A percentile compares a stretch with the other conserved stretches of the same genome.
Conservation (phyloP, 2,329 filamentous ascomycete species). For the Talaromyces sp. region DNA sequence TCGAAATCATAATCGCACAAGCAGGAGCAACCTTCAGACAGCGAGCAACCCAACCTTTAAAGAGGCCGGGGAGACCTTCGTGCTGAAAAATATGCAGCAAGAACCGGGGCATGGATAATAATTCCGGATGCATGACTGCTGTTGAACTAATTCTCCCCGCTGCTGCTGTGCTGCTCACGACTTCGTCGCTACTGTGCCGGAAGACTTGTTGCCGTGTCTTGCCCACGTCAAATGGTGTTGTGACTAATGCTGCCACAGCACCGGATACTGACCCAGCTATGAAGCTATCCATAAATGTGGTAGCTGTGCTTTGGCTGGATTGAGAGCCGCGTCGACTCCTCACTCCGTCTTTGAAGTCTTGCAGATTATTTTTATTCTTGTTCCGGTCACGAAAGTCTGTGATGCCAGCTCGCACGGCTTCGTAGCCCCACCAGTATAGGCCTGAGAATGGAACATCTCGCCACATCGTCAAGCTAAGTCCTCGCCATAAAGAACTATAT, state of each 20-base stretch:
- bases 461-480: conserved; percentile 87
- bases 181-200: conserved; percentile 50
- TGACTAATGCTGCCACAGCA: conserved; percentile 77
- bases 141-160: conserved; percentile 12
- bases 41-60: conserved; percentile 85
- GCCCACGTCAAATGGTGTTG: conserved; percentile 93
- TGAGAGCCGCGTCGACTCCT: neutral
- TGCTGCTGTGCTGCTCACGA: conserved; percentile 18
- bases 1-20: conserved; percentile 98
- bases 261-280: conserved; percentile 78
- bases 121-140: conserved; percentile 55
- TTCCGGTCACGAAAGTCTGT: conserved; percentile 58
- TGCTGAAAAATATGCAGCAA: conserved; percentile 86
- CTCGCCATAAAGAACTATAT: conserved; percentile 81
- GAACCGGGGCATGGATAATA: conserved; percentile 71
- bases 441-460: conserved; percentile 95
- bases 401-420: conserved; percentile 68
- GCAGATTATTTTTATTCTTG: neutral
- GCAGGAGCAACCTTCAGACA: conserved; percentile 93
- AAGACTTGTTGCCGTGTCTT: conserved; percentile 92
- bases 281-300: conserved; percentile 85
- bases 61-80: conserved; percentile 75
- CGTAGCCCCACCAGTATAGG: conserved; percentile 98
- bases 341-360: conserved; percentile 39
- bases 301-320: conserved; percentile 65